A percentile compares a stretch with the other conserved stretches of the same genome.
Evolutionary conservation across 495 filamentous ascomycete species (phyloP).

Genomic region (Tuber umbilicatum): DNA sequence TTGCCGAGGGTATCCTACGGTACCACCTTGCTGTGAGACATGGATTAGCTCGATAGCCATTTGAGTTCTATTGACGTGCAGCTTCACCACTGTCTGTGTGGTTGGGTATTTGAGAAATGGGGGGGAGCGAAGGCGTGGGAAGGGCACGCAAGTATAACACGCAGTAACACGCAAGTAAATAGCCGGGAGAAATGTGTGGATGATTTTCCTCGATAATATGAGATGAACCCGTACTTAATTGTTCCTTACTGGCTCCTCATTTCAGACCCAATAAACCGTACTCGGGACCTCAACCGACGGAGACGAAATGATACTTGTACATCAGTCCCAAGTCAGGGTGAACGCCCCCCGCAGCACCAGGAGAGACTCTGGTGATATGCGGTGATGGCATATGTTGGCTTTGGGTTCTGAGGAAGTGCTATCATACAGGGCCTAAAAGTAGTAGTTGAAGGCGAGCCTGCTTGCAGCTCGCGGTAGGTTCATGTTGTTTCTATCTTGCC

Average conservation of each 20-base stretch:
- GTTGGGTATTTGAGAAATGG: slow-evolving; percentile 30
- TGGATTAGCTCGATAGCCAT: slow-evolving; percentile 25
- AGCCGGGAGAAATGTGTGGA: slow-evolving; percentile 32
- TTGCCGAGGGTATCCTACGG: slow-evolving; percentile 10
- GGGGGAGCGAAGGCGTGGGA: slow-evolving; percentile 27
- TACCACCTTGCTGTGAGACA: slow-evolving; percentile 28
- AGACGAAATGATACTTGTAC: slow-evolving; percentile 12
- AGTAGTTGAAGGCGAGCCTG: neutral
- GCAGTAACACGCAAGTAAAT: slow-evolving; percentile 20
- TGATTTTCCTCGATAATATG: slow-evolving; percentile 28
- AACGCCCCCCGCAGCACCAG: neutral
- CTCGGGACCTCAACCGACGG: slow-evolving; percentile 32
- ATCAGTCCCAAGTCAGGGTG: neutral
- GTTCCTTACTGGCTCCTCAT: slow-evolving; percentile 23
- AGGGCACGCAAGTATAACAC: slow-evolving; percentile 29
- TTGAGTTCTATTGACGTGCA: slow-evolving; percentile 38
- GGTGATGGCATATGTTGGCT: neutral
- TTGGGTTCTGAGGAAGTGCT: neutral
- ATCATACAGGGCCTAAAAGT: neutral
- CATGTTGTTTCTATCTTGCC: neutral
- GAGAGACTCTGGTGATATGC: neutral
- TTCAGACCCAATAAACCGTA: slow-evolving; percentile 14
- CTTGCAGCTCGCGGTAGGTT: neutral
- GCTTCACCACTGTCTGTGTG: slow-evolving; percentile 9
- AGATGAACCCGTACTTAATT: slow-evolving; percentile 31